A percentile compares a stretch with the other conserved stretches of the same genome.
Evolutionary conservation across 2,329 filamentous ascomycete genomes (phyloP).

Genomic region (Drechslerella coelobrocha): DNA sequence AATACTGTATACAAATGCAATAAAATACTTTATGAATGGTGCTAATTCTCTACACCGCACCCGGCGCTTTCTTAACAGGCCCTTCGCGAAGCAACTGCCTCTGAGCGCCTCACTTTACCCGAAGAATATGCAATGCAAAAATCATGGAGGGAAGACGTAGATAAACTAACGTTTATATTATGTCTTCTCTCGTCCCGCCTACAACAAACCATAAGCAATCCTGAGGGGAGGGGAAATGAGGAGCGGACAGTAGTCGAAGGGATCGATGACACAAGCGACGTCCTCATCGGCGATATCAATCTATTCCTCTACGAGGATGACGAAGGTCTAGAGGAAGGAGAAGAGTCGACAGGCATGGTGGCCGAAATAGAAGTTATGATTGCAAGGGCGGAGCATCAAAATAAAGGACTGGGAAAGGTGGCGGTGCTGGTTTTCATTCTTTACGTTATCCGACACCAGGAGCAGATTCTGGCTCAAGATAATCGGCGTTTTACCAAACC

Average conservation of each 20-base stretch:
- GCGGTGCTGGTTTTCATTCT: conserved; percentile 72
- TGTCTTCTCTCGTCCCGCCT: conserved; percentile 64
- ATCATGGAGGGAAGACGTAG: conserved; percentile 80
- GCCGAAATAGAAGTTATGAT: conserved; percentile 91
- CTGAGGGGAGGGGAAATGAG: conserved; percentile 8
- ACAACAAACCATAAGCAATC: neutral
- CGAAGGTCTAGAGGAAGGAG: conserved; percentile 53
- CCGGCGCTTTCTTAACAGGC: conserved; percentile 60
- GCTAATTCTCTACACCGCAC: neutral
- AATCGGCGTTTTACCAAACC: conserved; percentile 1
- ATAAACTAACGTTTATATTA: conserved; percentile 92
- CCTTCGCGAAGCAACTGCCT: conserved; percentile 84
- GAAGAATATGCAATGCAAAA: conserved; percentile 90
- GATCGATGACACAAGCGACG: conserved; percentile 63
- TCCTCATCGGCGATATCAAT: conserved; percentile 78
- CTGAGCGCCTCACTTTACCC: conserved; percentile 77
- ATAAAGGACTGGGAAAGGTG: conserved; percentile 70
- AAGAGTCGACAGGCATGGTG: conserved; percentile 54
- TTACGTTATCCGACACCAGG: conserved; percentile 64
- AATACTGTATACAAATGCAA: neutral
- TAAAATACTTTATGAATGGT: neutral
- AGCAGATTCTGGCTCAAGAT: conserved; percentile 51
- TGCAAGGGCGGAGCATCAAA: conserved; percentile 66
- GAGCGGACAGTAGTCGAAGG: conserved; percentile 22
- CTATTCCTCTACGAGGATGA: conserved; percentile 71